Percentiles rank a stretch among this genome's conserved stretches.
Evolutionary conservation across 2,329 filamentous ascomycete genomes (phyloP).

Genomic region (Rhexocercosporidium sp.): DNA sequence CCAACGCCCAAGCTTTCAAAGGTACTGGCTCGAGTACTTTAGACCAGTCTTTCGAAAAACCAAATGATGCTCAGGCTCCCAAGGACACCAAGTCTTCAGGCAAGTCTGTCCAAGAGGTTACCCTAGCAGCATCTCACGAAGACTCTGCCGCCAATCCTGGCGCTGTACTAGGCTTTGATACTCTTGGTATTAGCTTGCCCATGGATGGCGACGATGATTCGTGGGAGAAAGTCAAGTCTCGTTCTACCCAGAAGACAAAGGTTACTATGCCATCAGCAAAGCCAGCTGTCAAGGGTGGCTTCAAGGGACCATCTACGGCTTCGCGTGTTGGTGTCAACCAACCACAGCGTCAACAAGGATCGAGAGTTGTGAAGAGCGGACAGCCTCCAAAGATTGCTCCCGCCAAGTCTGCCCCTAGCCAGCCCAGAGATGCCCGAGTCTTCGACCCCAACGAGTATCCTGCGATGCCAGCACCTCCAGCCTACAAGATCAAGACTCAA

Average conservation of each 20-base stretch:
- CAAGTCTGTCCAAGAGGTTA: neutral
- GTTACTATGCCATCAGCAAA: neutral
- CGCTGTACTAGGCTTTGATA: neutral
- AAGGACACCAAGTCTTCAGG: neutral
- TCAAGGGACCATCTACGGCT: neutral
- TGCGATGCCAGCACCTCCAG: neutral
- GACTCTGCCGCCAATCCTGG: neutral
- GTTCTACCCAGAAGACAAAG: conserved; percentile 2
- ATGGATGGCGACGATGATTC: neutral
- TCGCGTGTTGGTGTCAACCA: neutral
- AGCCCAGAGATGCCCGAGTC: neutral
- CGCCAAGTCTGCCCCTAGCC: neutral
- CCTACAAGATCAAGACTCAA: neutral
- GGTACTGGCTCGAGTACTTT: neutral
- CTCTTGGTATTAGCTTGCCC: neutral
- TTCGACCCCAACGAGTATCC: conserved; percentile 9
- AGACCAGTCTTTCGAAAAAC: neutral
- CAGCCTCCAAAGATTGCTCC: neutral
- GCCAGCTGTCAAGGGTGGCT: neutral
- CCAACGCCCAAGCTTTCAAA: neutral
- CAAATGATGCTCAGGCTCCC: no score
- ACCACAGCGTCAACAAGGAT: neutral
- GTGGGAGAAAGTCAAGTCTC: conserved; percentile 5
- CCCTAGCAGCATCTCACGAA: neutral
- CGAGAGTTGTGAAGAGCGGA: neutral